Percentiles rank a stretch among this genome's conserved stretches.
Conservation (phyloP, 768 basidiomycete species). For the Suillus tomentosus region DNA sequence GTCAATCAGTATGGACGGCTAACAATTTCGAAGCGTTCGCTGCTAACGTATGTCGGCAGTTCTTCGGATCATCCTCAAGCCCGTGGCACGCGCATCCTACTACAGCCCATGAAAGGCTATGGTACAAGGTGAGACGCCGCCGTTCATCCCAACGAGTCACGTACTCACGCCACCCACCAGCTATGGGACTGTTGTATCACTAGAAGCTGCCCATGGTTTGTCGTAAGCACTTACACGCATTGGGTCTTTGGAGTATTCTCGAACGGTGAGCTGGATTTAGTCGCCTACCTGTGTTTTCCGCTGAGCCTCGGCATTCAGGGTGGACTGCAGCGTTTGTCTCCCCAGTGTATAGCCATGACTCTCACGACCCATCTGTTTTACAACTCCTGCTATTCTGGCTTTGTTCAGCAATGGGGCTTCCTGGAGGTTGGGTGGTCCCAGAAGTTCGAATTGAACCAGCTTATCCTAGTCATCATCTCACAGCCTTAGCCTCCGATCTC, state of each 20-base stretch:
- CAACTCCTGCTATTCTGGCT: slow-evolving; percentile 59
- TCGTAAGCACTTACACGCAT: slow-evolving; percentile 44
- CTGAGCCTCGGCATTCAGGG: slow-evolving; percentile 36
- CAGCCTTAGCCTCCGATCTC: slow-evolving; percentile 29
- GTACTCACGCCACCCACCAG: slow-evolving; percentile 19
- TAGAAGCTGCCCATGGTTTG: slow-evolving; percentile 39
- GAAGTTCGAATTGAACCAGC: slow-evolving; percentile 24
- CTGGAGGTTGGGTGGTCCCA: slow-evolving; percentile 33
- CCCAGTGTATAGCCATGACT: slow-evolving; percentile 43
- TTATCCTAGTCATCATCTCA: slow-evolving; percentile 26
- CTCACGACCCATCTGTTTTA: slow-evolving; percentile 47
- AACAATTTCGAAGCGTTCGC: background rate
- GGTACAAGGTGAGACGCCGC: slow-evolving; percentile 47
- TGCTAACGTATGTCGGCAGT: slow-evolving; percentile 22
- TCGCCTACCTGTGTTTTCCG: background rate
- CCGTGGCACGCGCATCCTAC: slow-evolving; percentile 25
- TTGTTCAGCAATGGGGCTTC: slow-evolving; percentile 49
- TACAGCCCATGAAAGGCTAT: slow-evolving; percentile 45
- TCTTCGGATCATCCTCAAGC: slow-evolving; percentile 13
- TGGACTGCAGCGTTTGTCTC: slow-evolving; percentile 57
- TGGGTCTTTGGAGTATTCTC: slow-evolving; percentile 49
- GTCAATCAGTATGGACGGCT: slow-evolving; percentile 23
- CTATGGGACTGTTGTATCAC: slow-evolving; percentile 42
- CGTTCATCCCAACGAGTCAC: slow-evolving; percentile 12
- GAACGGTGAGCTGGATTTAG: slow-evolving; percentile 28